Percentiles rank a stretch among this genome's conserved stretches.
phyloP scores from a whole-genome alignment of 768 basidiomycete species.

The Phylloporus rhodoxanthus region DNA sequence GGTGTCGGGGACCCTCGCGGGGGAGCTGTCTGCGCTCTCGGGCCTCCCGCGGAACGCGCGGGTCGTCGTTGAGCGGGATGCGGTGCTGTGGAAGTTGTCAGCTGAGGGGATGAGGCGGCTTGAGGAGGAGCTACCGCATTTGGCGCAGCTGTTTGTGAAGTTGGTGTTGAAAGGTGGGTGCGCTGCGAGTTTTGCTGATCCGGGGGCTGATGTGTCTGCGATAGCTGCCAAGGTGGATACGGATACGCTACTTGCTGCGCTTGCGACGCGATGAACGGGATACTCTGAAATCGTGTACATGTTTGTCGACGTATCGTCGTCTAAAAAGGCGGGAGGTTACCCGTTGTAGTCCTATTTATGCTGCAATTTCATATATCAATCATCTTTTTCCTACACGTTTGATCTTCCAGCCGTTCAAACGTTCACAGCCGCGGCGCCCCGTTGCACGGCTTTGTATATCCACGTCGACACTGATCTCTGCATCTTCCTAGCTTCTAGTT shows the following conservation, averaged over 20 bases:
- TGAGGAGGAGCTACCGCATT: constrained; percentile 59
- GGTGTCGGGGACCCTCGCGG: constrained; percentile 90
- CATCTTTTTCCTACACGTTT: too few species aligned
- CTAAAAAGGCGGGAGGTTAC: neutral
- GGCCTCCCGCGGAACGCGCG: constrained; percentile 78
- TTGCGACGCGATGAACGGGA: constrained; percentile 37
- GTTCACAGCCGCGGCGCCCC: too few species aligned
- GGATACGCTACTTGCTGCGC: constrained; percentile 53
- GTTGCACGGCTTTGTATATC: too few species aligned
- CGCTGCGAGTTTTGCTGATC: too few species aligned
- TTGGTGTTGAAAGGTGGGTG: constrained; percentile 76
- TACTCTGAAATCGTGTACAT: neutral
- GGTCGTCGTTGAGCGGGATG: constrained; percentile 72
- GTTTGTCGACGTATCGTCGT: constrained; percentile 6
- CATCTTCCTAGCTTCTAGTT: too few species aligned
- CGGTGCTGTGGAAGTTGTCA: constrained; percentile 78
- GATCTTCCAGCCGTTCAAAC: too few species aligned
- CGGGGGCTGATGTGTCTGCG: neutral
- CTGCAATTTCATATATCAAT: neutral
- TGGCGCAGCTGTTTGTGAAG: constrained; percentile 60
- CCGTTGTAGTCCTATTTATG: neutral
- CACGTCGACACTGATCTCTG: too few species aligned
- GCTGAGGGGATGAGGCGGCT: constrained; percentile 51
- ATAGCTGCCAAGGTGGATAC: constrained; percentile 62
- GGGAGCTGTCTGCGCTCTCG: constrained; percentile 83